These are phyloP conservation scores for Aspergillus incahuasiensis DNA, from an alignment of 495 filamentous ascomycete genomes.

Conservation along the genomic window DNA sequence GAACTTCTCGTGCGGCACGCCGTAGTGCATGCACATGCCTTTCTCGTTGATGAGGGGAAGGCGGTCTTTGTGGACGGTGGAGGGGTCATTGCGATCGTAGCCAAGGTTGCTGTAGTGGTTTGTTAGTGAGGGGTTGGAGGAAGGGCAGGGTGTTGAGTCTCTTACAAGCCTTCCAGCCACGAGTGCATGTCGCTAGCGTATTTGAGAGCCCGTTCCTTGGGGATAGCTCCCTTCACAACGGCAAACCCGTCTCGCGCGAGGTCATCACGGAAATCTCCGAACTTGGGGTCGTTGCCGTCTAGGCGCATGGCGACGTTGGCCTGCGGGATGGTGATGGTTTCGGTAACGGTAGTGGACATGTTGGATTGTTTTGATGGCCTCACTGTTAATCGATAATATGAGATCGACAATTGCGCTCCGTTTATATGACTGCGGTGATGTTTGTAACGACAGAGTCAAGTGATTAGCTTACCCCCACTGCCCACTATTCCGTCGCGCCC, in stretches of 20 bases:
- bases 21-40: constrained; percentile 36
- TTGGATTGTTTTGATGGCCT: neutral
- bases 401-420: no score
- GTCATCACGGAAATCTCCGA: constrained; percentile 31
- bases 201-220: constrained; percentile 29
- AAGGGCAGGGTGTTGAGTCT: neutral
- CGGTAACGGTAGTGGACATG: constrained; percentile 14
- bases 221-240: constrained; percentile 41
- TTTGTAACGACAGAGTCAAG: neutral
- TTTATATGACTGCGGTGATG: neutral
- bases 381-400: no score
- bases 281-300: constrained; percentile 18
- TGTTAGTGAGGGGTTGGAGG: neutral
- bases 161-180: constrained; percentile 36
- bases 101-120: constrained; percentile 27
- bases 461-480: neutral
- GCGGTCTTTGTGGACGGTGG: constrained; percentile 29
- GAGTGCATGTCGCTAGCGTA: constrained; percentile 32
- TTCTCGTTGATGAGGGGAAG: constrained; percentile 39
- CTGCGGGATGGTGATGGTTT: neutral
- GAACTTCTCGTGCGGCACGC: constrained; percentile 36
- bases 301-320: constrained; percentile 15
- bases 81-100: constrained; percentile 33
- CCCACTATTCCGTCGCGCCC: neutral
- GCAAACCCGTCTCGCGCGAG: constrained; percentile 36